Evolutionary conservation across 2,329 filamentous ascomycete species (phyloP), one percentile per base, ranked within the genome.

Genomic region (Boeremia lycopersici): DNA sequence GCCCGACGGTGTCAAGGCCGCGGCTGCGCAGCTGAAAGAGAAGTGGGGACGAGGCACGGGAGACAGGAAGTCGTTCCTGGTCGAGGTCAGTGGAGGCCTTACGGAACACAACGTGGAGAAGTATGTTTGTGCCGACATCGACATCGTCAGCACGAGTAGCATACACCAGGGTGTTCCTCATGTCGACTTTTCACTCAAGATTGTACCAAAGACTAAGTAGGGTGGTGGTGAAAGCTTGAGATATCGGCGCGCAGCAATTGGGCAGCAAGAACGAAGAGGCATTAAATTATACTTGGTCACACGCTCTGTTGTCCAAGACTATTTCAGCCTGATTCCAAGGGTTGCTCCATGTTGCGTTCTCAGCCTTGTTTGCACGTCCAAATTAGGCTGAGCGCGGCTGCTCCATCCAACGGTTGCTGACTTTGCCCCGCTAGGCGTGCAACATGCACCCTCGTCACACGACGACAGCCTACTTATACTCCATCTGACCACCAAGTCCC

Each of bases 81-180:
- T 99, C 31, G 95, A 99, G 79, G 91, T 97, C 15, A 96, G 91
- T 59, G 95, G 95, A 1, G 95, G 95, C 0, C 74, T 99, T 78
- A 95, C 87, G 7, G 84, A 90, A 72, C 86, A 89, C 48, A 99
- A 98, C 74, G 91, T 96, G 6, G 85, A 84, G 64, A 80, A 82
- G 9, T 97, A 96, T 77, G 89, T 92, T n/a, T 84, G 80, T 69
- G 71, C 77, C 83, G 92, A 98, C 77, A 87, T 99, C 64, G 95
- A 99, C 76, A 93, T 99, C 63, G 87, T 98, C 65, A 97, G 93
- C 38, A 97, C 93, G 38, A 97, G 93, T 73, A 93, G 90, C 47
- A 97, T 99, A 70, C 95, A 99, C 71, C 95, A 99, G 78, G 93
- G 95, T 2, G 91, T 96, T 3, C 86, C 89, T 28, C 92, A 97